Conservation (phyloP, 1,139 yeast species). For the Kurtzmaniella quercitrusa region DNA sequence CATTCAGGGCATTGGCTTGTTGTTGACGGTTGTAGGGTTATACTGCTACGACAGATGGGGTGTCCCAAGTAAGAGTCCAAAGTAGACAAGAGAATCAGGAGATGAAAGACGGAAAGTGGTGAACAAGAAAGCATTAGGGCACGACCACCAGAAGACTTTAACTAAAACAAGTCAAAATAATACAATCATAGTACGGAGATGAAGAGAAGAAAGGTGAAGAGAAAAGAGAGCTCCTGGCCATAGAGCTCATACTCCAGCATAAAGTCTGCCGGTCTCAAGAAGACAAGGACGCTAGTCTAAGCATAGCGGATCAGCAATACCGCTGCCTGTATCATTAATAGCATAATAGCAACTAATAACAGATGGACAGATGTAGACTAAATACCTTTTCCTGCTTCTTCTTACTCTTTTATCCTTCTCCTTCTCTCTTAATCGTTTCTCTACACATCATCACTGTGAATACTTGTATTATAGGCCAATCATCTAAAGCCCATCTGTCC, state of each 20-base stretch:
- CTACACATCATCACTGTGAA: too few species aligned
- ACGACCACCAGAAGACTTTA: too few species aligned
- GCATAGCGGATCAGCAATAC: neutral
- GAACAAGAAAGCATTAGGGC: neutral
- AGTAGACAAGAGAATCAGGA: neutral
- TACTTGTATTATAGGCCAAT: too few species aligned
- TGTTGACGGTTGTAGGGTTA: slow-evolving; percentile 61
- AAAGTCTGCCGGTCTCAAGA: too few species aligned
- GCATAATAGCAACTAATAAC: neutral
- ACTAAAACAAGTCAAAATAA: too few species aligned
- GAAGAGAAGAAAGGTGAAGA: neutral
- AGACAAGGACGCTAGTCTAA: neutral
- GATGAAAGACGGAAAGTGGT: neutral
- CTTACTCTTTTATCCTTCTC: too few species aligned
- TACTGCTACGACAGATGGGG: slow-evolving; percentile 79
- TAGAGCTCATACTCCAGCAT: too few species aligned
- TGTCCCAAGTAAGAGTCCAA: neutral
- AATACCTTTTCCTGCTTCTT: too few species aligned
- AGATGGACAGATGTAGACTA: too few species aligned
- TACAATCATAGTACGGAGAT: too few species aligned
- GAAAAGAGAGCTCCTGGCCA: neutral
- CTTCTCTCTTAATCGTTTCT: too few species aligned
- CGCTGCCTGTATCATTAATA: neutral
- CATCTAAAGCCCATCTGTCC: too few species aligned
- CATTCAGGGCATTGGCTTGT: slow-evolving; percentile 64